Percentiles rank a stretch among this genome's conserved stretches.
Evolutionary conservation across 768 basidiomycete genomes (phyloP).

Genomic region (Infundibulicybe gibba): DNA sequence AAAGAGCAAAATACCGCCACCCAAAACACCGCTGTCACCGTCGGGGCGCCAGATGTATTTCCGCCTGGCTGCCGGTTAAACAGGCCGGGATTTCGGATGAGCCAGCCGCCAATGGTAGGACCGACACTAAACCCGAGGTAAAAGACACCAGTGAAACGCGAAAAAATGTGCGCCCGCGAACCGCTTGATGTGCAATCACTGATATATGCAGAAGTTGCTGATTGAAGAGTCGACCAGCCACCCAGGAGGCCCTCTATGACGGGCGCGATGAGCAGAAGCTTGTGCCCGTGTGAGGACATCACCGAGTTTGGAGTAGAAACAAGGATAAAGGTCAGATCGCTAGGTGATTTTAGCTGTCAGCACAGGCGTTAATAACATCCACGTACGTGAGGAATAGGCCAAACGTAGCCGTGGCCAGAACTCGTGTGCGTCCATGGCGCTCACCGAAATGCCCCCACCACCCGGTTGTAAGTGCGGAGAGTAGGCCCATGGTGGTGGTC

Average conservation of each 20-base stretch:
- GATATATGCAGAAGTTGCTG: conserved; percentile 77
- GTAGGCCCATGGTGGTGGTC: conserved; percentile 73
- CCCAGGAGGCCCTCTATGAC: conserved; percentile 81
- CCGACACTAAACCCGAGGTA: conserved; percentile 77
- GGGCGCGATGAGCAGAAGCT: conserved; percentile 75
- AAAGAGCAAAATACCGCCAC: conserved; percentile 40
- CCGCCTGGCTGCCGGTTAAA: conserved; percentile 1
- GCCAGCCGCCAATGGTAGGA: conserved; percentile 65
- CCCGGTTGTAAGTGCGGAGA: conserved; percentile 82
- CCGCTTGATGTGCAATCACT: conserved; percentile 85
- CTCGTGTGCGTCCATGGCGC: conserved; percentile 70
- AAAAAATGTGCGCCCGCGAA: conserved; percentile 70
- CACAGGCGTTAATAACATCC: neutral
- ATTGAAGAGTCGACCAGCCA: conserved; percentile 75
- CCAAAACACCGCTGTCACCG: conserved; percentile 47
- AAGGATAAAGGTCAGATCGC: conserved; percentile 82
- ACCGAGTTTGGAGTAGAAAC: conserved; percentile 68
- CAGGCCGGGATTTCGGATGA: conserved; percentile 37
- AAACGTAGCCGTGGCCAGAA: conserved; percentile 67
- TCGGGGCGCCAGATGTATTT: conserved; percentile 11
- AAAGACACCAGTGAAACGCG: conserved; percentile 73
- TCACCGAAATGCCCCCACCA: conserved; percentile 91
- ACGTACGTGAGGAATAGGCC: conserved; percentile 47
- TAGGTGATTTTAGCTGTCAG: conserved; percentile 21
- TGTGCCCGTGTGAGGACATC: conserved; percentile 65